Evolutionary conservation across 352 stramenopile genomes (phyloP), one percentile per base, ranked within the genome.

Genomic region (Globisporangium radiosum): DNA sequence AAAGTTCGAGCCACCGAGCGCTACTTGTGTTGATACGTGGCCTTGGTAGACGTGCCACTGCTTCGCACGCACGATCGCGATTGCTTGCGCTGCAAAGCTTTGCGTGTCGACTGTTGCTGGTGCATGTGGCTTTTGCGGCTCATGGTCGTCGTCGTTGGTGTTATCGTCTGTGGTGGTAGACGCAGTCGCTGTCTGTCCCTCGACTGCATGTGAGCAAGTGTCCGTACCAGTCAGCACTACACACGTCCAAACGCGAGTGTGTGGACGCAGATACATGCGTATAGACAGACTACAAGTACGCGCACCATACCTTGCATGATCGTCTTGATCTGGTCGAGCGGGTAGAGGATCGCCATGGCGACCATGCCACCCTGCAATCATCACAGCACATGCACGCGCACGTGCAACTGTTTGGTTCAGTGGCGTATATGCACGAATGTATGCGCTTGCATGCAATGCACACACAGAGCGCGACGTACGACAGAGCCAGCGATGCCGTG

Each of bases 291-390:
- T 36, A n/a, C 15, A 17, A 50, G 44, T 17, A 17, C 15, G 45
- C 45, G 45, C 4, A 7, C n/a, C n/a, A n/a, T n/a, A 73, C 86
- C 84, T 74, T 94, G 85, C 68, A 92, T 85, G 63, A 92, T 85
- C 47, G 81, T 87, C 64, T 90, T 87, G 63, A 94, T 87, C 72
- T 94, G 82, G 71, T 94, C 85, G 49, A 94, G 76, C 55, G 85
- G 85, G 52, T 94, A 94, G 55, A 92, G 69, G 47, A 91, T 66
- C 38, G 68, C 81, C 77, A 94, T 89, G 60, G 85, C 82, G 33
- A 94, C 59, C 62, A 86, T 84, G 56, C 76, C 75, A 11, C 81
- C 85, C 68, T 88, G 56, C 19, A 33, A 2, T 33, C 25, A 33
- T 33, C 25, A 33, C 25, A 33, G 25, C 43, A 47, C 5, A 42